phyloP scores from a whole-genome alignment of 2,329 filamentous ascomycete genomes.

The Penicillium sumatraense region DNA sequence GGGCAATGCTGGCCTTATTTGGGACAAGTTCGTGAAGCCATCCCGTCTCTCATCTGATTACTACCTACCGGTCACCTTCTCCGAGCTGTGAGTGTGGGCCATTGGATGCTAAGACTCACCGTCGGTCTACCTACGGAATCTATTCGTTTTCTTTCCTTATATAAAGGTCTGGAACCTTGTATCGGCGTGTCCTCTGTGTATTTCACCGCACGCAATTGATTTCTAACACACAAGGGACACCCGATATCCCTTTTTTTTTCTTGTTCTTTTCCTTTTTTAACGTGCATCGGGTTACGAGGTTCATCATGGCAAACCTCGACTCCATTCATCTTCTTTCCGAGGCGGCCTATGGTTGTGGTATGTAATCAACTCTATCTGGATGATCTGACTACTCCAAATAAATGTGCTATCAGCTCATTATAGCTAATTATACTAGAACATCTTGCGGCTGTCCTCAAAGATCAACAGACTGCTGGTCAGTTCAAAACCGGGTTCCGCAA shows the following conservation, averaged over 20 bases:
- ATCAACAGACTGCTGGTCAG: constrained; percentile 37
- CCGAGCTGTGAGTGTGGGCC: background rate
- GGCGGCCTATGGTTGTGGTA: constrained; percentile 49
- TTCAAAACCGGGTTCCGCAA: constrained; percentile 42
- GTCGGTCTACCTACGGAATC: constrained; percentile 2
- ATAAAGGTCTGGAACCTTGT: constrained; percentile 14
- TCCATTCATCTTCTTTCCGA: constrained; percentile 40
- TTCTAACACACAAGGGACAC: background rate
- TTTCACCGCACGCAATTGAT: background rate
- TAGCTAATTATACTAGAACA: constrained; percentile 37
- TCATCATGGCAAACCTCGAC: constrained; percentile 40
- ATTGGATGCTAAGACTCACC: background rate
- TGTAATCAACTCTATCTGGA: constrained; percentile 13
- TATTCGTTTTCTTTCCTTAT: constrained; percentile 4
- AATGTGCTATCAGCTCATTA: background rate
- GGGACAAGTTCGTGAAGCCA: constrained; percentile 26
- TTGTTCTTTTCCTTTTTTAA: background rate
- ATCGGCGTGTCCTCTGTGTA: background rate
- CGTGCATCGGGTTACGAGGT: background rate
- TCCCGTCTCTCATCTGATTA: constrained; percentile 14
- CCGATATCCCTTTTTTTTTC: constrained; percentile 3
- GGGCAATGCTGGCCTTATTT: constrained; percentile 27
- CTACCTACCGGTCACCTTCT: background rate
- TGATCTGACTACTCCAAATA: background rate
- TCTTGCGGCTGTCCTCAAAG: constrained; percentile 39